Evolutionary conservation across 2,329 filamentous ascomycete species (phyloP), one percentile per base, ranked within the genome.

Genomic region (Fusarium pseudocircinatum): DNA sequence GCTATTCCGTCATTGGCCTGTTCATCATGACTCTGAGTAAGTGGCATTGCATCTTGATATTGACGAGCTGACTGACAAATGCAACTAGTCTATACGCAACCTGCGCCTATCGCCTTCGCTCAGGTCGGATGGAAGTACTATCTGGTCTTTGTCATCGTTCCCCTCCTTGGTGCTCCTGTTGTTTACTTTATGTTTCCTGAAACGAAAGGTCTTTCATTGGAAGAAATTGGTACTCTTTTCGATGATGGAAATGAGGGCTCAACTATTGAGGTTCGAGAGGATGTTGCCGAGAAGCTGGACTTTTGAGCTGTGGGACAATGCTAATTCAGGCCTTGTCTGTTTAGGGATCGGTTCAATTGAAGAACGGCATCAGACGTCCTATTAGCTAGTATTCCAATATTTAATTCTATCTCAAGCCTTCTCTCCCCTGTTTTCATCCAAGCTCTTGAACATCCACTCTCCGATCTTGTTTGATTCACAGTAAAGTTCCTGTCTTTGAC

Each of bases 51-150:
- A 12, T 16, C 3, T 16, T 1, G 9, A 12, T 6, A 12, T 47
- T 8, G 14, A 30, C 2, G 0, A n/a, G 1, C 1, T 12, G 6
- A 30, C 20, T 47, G 14, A 30, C 9, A n/a, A 8, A 2, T 47
- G 1, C 28, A 12, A 4, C 44, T 30, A 30, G 26, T 47, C 4
- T 47, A 47, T 47, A 47, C 20, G 2, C 44, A 30, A 9, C 44
- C 44, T 12, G 44, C 20, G 3, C 44, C 26, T 22, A 30, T 47
- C 6, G 44, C 44, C 20, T 47, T 47, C 14, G 14, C 44, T 8
- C 44, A 47, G 20, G 44, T 47, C 4, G 26, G 44, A 12, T 47
- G 26, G 44, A 47, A 30, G 9, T 47, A 47, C 44, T 47, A 47
- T 7, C 26, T 30, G 7, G 44, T 47, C 10, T 47, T 30, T 30